Evolutionary conservation across 192 early-diverging fungal genomes (phyloP).

Genomic region (Backusella psychrophila): DNA sequence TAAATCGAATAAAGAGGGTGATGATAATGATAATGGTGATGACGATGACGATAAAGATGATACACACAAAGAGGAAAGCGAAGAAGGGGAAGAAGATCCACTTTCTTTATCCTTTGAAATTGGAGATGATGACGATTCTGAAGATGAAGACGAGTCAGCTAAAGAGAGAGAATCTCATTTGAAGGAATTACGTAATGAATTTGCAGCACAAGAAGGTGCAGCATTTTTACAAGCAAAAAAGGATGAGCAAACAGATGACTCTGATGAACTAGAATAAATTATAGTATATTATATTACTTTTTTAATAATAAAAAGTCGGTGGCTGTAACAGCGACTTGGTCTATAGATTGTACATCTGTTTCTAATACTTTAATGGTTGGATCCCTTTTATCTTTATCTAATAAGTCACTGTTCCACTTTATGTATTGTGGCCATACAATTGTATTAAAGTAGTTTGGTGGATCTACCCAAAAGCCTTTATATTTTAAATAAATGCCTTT

Average conservation of each 20-base stretch:
- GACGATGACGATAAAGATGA: neutral
- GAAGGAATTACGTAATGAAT: conserved; percentile 23
- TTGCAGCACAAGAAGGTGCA: conserved; percentile 32
- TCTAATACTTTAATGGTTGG: neutral
- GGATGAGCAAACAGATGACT: neutral
- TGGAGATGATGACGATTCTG: conserved; percentile 37
- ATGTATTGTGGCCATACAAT: conserved; percentile 73
- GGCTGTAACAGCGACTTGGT: neutral
- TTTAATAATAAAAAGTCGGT: conserved; percentile 1
- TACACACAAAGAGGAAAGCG: neutral
- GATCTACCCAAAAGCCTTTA: conserved; percentile 63
- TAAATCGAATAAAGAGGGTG: neutral
- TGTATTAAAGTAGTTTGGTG: conserved; percentile 71
- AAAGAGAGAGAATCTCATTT: conserved; percentile 10
- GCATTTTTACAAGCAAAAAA: conserved; percentile 29
- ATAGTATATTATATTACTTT: neutral
- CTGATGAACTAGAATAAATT: neutral
- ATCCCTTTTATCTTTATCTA: neutral
- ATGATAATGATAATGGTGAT: neutral
- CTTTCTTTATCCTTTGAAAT: conserved; percentile 28
- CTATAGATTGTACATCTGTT: neutral
- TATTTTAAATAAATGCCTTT: neutral
- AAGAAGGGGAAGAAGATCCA: neutral
- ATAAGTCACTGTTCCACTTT: conserved; percentile 43
- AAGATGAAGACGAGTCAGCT: conserved; percentile 13